Conservation (phyloP, 2,329 filamentous ascomycete genomes). For the Aspergillus sp. region DNA sequence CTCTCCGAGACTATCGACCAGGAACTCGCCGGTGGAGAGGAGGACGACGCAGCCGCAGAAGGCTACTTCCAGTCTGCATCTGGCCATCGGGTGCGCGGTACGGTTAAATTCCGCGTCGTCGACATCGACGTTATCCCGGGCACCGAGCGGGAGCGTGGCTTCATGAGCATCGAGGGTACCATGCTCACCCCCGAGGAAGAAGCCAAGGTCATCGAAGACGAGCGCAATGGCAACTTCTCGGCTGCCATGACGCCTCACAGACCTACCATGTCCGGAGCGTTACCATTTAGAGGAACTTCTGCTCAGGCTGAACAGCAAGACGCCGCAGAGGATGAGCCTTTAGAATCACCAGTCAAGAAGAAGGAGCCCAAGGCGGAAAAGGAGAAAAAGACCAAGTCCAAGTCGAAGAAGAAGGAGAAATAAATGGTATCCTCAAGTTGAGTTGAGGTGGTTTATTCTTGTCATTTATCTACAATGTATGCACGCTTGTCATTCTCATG, state of each 20-base stretch:
- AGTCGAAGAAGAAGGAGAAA: conserved; percentile 13
- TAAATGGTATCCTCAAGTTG: neutral
- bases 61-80: conserved; percentile 73
- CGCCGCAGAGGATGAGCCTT: conserved; percentile 8
- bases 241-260: conserved; percentile 14
- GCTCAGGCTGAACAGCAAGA: conserved; percentile 2
- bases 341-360: conserved; percentile 15
- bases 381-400: conserved; percentile 16
- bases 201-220: conserved; percentile 51
- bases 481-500: no score
- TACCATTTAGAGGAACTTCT: conserved; percentile 10
- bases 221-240: conserved; percentile 38
- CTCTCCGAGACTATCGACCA: conserved; percentile 17
- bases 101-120: conserved; percentile 71
- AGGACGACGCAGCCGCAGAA: conserved; percentile 51
- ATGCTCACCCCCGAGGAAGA: conserved; percentile 69
- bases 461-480: no score
- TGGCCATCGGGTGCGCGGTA: conserved; percentile 66
- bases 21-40: conserved; percentile 38
- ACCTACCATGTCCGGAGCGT: conserved; percentile 14
- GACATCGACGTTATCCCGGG: conserved; percentile 72
- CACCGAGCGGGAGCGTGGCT: conserved; percentile 66
- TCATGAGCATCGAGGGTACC: conserved; percentile 83
- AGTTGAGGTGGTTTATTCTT: neutral
- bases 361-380: conserved; percentile 14